Percentiles rank a stretch among this genome's conserved stretches.
Evolutionary conservation across 2,329 filamentous ascomycete species (phyloP).

Genomic region (Beauveria brongniartii): DNA sequence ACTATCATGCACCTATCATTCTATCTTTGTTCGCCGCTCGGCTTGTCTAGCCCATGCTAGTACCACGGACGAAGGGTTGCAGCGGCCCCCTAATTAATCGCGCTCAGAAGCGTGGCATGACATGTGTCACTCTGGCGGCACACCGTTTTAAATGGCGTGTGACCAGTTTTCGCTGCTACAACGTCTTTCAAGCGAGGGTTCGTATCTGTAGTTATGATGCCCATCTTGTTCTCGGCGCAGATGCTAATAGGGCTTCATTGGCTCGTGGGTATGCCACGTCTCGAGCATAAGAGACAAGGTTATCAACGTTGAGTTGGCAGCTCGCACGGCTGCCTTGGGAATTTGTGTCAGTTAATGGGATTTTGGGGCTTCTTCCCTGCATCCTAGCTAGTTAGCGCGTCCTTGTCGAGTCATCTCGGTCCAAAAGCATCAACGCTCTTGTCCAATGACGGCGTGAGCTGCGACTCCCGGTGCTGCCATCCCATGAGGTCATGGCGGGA

Average conservation of each 20-base stretch:
- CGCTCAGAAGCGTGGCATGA: too few species aligned
- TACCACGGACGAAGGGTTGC: too few species aligned
- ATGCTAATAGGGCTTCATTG: neutral
- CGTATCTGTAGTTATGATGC: neutral
- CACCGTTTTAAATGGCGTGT: neutral
- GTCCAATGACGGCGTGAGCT: neutral
- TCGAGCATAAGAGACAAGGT: neutral
- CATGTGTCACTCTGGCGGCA: too few species aligned
- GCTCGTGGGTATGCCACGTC: neutral
- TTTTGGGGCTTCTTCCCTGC: neutral
- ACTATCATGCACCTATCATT: too few species aligned
- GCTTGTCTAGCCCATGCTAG: too few species aligned
- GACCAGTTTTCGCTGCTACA: neutral
- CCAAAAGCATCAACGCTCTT: neutral
- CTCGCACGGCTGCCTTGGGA: neutral
- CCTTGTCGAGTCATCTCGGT: neutral
- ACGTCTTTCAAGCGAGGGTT: neutral
- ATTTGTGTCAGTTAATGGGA: neutral
- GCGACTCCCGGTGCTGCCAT: neutral
- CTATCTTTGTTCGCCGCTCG: too few species aligned
- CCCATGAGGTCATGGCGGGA: neutral
- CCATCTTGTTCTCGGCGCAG: neutral
- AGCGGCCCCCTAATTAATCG: too few species aligned
- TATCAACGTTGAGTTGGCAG: neutral
- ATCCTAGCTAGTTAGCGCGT: neutral